Base-by-base conservation (phyloP, 768 basidiomycete genomes). In the Mycena pura region DNA sequence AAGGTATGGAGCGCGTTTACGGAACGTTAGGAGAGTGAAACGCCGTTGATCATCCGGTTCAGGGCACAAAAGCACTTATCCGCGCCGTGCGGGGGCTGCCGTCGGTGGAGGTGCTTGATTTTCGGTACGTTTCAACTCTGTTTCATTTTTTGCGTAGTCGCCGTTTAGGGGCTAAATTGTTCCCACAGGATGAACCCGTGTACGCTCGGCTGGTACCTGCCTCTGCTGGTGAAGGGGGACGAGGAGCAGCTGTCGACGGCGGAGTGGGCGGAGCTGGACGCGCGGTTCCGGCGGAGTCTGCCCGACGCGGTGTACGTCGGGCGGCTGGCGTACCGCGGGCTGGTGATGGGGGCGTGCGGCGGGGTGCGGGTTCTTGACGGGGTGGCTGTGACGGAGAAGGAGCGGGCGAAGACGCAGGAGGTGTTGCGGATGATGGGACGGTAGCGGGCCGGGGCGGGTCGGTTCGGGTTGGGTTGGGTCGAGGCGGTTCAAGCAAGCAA, bases 151-250 rank as follows among this genome's bases (percentile, higher is more conserved):
- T 19, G 27, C n/a, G 19, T 21, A 40, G 22, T 28, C n/a, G 49
- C 49, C 49, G 49, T 29, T 21, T 58, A 54, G 56, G 38, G 21
- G 57, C 38, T 49, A 40, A 38, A 48, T 46, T 36, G 55, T 65
- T 40, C 50, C 21, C 39, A 53, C 67, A 84, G 83, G 72, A 97
- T 98, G 95, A 99, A 99, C 71, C 96, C 97, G 53, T 94, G 92
- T 67, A 98, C 96, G 19, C 87, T 98, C 11, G 93, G 93, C 6
- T 96, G 94, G 91, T 99, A 99, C 75, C 82, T 97, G 31, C 95
- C 97, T 22, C 77, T 98, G 59, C 82, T 95, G 50, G 86, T 92
- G 58, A 80, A 84, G 60, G 68, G 57, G 36, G 72, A 69, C 55
- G 69, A 65, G 59, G 68, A 48, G 60, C 34, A 27, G 43, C 22